Evolutionary conservation across 116 monocot species (phyloP).

Genomic region (Iris pallida): DNA sequence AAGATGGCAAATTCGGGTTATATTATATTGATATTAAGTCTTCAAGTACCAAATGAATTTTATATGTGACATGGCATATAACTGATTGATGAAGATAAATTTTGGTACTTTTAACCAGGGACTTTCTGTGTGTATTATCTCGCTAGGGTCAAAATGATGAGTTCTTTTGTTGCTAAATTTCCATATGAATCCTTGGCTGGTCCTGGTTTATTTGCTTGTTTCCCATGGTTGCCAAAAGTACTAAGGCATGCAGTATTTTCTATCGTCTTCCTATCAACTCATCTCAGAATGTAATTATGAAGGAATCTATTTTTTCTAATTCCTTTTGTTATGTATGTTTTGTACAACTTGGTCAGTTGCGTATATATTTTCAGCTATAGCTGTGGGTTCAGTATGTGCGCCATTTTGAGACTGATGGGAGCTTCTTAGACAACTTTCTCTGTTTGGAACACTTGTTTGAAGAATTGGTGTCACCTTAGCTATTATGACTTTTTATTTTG

Average conservation of each 20-base stretch:
- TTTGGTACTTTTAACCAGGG: not conserved
- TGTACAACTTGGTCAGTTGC: not conserved
- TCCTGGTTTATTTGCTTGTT: slow-evolving; percentile 1
- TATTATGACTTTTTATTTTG: too few species aligned
- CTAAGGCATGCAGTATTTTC: slow-evolving; percentile 6
- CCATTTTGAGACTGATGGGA: too few species aligned
- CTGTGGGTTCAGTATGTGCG: too few species aligned
- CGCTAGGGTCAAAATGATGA: not conserved
- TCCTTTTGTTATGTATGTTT: not conserved
- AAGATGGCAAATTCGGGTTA: too few species aligned
- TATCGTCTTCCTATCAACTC: slow-evolving; percentile 5
- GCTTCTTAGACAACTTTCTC: too few species aligned
- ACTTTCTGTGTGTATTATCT: not conserved
- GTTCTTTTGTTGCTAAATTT: not conserved
- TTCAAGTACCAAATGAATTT: too few species aligned
- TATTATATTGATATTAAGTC: too few species aligned
- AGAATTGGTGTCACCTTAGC: too few species aligned
- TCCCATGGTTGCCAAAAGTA: slow-evolving; percentile 5
- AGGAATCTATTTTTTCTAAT: not conserved
- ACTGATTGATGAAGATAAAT: too few species aligned
- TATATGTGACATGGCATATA: too few species aligned
- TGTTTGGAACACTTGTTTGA: too few species aligned
- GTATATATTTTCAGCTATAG: too few species aligned
- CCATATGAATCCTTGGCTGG: slow-evolving; percentile 1
- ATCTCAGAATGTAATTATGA: slow-evolving; percentile 8